phyloP scores from a whole-genome alignment of 768 basidiomycete genomes.

The Boletus tomentosulus region DNA sequence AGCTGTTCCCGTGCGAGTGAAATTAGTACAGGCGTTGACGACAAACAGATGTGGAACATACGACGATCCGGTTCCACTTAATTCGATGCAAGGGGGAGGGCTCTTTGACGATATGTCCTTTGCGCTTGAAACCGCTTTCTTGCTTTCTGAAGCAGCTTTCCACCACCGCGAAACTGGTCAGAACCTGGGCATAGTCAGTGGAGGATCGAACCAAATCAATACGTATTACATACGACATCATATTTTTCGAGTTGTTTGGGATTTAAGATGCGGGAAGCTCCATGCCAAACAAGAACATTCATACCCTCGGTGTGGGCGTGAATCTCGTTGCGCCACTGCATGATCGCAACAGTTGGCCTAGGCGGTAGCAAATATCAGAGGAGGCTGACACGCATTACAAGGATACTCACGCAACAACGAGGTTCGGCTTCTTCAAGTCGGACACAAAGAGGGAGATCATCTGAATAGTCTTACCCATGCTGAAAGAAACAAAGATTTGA shows the following conservation, averaged over 20 bases:
- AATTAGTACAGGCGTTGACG: background rate
- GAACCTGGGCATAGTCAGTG: constrained; percentile 44
- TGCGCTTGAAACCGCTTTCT: constrained; percentile 85
- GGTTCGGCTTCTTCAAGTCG: constrained; percentile 73
- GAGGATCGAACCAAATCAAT: background rate
- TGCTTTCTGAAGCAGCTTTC: constrained; percentile 94
- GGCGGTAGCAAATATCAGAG: background rate
- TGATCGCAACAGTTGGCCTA: constrained; percentile 51
- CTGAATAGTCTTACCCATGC: constrained; percentile 96
- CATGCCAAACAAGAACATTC: constrained; percentile 92
- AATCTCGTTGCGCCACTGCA: constrained; percentile 95
- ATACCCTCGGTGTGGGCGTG: constrained; percentile 77
- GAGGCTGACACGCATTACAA: background rate
- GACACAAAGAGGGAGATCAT: constrained; percentile 87
- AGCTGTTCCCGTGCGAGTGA: constrained; percentile 43
- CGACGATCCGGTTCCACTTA: constrained; percentile 79
- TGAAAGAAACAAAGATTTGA: constrained; percentile 26
- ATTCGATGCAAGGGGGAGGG: constrained; percentile 81
- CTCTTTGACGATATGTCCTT: constrained; percentile 80
- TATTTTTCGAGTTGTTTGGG: constrained; percentile 69
- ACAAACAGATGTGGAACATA: constrained; percentile 31
- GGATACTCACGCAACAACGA: constrained; percentile 82
- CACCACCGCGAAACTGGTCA: constrained; percentile 84
- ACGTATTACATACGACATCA: constrained; percentile 64
- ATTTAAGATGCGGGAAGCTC: constrained; percentile 64